Percentiles rank a stretch among this genome's conserved stretches.
Conservation (phyloP, 208 protist genomes). For the Acanthamoeba royreba region DNA sequence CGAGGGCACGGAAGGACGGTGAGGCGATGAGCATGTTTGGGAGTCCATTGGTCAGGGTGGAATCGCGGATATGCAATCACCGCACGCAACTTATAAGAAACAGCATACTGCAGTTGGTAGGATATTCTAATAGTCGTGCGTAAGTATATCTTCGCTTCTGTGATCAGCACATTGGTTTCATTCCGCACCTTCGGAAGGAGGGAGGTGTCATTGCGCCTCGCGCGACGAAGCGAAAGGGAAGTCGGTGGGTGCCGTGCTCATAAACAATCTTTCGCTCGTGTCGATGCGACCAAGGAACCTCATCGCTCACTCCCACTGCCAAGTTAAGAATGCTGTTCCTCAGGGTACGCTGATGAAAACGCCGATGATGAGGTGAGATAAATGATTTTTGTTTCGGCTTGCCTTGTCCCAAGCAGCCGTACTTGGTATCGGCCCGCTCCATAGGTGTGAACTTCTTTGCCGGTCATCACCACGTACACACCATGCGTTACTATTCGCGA, state of each 20-base stretch:
- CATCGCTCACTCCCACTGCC: not conserved
- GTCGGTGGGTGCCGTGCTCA: not conserved
- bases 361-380: no score
- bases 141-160: no score
- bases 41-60: not conserved
- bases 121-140: no score
- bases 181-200: not conserved
- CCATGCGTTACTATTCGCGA: not conserved
- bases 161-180: not conserved
- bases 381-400: no score
- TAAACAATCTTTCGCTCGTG: not conserved
- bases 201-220: not conserved
- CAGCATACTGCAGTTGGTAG: not conserved
- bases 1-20: not conserved
- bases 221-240: not conserved
- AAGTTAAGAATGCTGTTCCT: not conserved
- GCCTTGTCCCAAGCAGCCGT: no score
- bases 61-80: not conserved
- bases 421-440: not conserved
- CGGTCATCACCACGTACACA: not conserved
- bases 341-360: not conserved
- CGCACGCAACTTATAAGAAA: not conserved
- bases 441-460: not conserved
- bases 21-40: not conserved
- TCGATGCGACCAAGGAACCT: not conserved